These are phyloP conservation scores for Globisporangium cederbergense DNA, from an alignment of 352 stramenopile species.

Conservation along the genomic window DNA sequence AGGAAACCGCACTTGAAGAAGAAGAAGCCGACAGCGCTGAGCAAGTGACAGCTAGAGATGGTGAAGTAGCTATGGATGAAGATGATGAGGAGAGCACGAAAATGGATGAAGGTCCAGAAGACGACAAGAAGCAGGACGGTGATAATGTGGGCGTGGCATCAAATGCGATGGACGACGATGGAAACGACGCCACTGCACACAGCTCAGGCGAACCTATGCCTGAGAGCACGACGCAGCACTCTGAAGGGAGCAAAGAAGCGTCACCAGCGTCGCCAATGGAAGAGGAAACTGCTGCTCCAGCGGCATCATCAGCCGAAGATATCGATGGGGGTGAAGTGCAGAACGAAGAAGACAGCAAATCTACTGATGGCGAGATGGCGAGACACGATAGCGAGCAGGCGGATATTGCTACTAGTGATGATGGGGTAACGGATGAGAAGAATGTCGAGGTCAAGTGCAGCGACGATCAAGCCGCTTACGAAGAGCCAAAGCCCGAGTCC, in stretches of 20 bases:
- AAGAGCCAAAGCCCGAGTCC: conserved; percentile 9
- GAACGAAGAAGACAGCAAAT: not conserved
- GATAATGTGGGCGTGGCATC: not conserved
- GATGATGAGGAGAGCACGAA: not conserved
- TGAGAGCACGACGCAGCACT: too few relatives aligned
- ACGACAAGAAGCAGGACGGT: not conserved
- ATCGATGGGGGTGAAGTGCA: not conserved
- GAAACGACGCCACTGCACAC: not conserved
- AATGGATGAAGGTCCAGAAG: not conserved
- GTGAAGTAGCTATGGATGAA: conserved; percentile 8
- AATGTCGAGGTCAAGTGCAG: not conserved
- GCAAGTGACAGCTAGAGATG: not conserved
- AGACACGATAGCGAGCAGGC: not conserved
- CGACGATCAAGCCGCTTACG: not conserved
- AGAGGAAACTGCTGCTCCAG: too few relatives aligned
- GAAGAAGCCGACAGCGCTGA: conserved; percentile 10
- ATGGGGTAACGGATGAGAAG: not conserved
- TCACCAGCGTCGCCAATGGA: too few relatives aligned
- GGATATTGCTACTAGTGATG: not conserved
- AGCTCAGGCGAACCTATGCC: too few relatives aligned
- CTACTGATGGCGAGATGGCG: not conserved
- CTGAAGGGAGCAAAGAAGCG: too few relatives aligned
- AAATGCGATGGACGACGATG: not conserved
- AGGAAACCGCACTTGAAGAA: conserved; percentile 12
- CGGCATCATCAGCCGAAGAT: too few relatives aligned